Evolutionary conservation across 306 rosid species (phyloP).

Genomic region (Luffa aegyptiaca): DNA sequence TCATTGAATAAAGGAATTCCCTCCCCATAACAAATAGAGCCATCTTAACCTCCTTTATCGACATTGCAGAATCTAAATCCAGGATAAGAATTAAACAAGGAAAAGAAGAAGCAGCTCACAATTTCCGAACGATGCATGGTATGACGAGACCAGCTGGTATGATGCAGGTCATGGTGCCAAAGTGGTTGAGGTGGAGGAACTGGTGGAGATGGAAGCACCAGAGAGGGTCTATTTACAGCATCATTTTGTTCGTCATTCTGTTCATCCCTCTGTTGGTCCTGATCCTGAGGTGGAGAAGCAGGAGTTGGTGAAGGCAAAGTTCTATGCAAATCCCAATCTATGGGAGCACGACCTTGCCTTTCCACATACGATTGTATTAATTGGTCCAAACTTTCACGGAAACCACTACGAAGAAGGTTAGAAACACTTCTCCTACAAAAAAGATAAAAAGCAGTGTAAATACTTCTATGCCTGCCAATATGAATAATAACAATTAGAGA

Average conservation of each 20-base stretch:
- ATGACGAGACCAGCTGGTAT: conserved; percentile 96
- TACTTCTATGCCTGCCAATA: neutral
- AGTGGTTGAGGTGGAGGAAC: conserved; percentile 97
- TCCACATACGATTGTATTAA: conserved; percentile 92
- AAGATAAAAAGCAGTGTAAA: conserved; percentile 3
- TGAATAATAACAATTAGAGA: neutral
- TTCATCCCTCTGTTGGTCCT: conserved; percentile 60
- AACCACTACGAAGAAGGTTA: conserved; percentile 97
- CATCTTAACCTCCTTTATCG: neutral
- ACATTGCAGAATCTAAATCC: neutral
- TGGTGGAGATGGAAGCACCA: conserved; percentile 82
- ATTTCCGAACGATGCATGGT: conserved; percentile 94
- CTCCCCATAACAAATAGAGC: neutral
- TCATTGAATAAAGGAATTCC: neutral
- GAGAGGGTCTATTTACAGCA: conserved; percentile 66
- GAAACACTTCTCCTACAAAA: conserved; percentile 95
- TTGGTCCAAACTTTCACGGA: conserved; percentile 97
- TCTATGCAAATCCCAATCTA: conserved; percentile 98
- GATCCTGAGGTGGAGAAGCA: conserved; percentile 59
- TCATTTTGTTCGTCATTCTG: conserved; percentile 69
- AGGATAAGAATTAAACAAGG: conserved; percentile 13
- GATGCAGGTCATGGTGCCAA: conserved; percentile 94
- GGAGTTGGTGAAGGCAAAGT: conserved; percentile 62
- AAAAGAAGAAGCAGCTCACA: conserved; percentile 31
- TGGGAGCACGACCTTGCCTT: conserved; percentile 89